phyloP scores from a whole-genome alignment of 2,329 filamentous ascomycete species.

The Ophiocordyceps australis region DNA sequence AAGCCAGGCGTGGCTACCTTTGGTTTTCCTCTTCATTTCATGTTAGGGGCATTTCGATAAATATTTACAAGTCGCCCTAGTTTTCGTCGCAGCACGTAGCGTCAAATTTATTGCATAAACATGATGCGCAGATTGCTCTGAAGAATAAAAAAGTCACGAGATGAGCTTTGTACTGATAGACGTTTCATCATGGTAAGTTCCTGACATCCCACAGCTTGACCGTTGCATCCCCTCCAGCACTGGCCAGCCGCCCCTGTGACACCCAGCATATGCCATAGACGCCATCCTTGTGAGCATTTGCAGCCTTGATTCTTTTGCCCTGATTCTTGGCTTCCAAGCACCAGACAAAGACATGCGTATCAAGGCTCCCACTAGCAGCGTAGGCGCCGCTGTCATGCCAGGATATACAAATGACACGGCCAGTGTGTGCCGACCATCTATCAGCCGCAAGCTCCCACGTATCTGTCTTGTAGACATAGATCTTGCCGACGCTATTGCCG shows the following conservation, averaged over 20 bases:
- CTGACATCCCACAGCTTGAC: constrained; percentile 64
- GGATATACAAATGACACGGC: constrained; percentile 36
- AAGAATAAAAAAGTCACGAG: background rate
- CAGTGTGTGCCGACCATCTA: constrained; percentile 43
- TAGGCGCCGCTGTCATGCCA: constrained; percentile 70
- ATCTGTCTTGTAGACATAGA: constrained; percentile 53
- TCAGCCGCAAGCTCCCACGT: constrained; percentile 61
- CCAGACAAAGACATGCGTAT: constrained; percentile 90
- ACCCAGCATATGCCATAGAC: constrained; percentile 80
- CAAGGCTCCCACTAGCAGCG: constrained; percentile 68
- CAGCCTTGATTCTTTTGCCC: constrained; percentile 64
- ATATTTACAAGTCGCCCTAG: too few relatives aligned
- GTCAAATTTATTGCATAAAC: too few relatives aligned
- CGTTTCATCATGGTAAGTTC: constrained; percentile 12
- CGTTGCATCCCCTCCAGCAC: constrained; percentile 70
- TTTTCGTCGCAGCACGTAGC: too few relatives aligned
- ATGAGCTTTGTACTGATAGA: too few relatives aligned
- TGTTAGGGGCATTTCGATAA: too few relatives aligned
- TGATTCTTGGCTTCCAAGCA: constrained; percentile 62
- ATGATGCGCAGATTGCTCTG: too few relatives aligned
- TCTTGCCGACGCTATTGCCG: constrained; percentile 73
- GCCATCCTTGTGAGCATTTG: constrained; percentile 90
- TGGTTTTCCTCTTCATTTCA: too few relatives aligned
- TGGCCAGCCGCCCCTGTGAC: constrained; percentile 51
- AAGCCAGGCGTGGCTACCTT: too few relatives aligned